These are phyloP conservation scores for Mycosphaerella sp. DNA, from an alignment of 2,329 filamentous ascomycete genomes.

Conservation along the genomic window DNA sequence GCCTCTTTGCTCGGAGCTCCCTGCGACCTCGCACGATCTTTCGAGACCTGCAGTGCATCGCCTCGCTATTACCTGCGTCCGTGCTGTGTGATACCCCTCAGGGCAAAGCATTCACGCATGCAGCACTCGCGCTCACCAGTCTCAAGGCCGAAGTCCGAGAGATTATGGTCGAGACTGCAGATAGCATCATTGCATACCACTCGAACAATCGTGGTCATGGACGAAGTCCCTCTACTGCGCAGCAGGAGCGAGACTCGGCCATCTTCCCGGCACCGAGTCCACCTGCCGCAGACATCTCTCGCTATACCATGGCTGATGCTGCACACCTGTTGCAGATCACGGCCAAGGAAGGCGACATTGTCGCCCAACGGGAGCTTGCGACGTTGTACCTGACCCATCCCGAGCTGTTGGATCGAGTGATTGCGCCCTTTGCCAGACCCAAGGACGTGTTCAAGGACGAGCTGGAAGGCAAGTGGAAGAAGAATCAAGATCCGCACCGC, in stretches of 20 bases:
- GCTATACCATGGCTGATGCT: constrained; percentile 70
- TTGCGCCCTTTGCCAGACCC: constrained; percentile 75
- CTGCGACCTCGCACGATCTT: constrained; percentile 45
- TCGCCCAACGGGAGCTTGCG: constrained; percentile 85
- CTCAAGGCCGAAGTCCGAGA: constrained; percentile 82
- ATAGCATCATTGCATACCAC: constrained; percentile 62
- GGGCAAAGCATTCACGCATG: constrained; percentile 82
- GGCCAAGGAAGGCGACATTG: constrained; percentile 82
- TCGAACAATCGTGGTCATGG: constrained; percentile 53
- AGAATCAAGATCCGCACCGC: constrained; percentile 54
- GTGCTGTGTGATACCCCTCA: constrained; percentile 50
- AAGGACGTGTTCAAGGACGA: constrained; percentile 86
- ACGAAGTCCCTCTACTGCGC: constrained; percentile 29
- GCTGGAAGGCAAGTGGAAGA: constrained; percentile 61
- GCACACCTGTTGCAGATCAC: constrained; percentile 88
- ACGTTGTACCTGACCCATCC: constrained; percentile 91
- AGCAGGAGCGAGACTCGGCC: constrained; percentile 31
- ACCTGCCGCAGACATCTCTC: constrained; percentile 41
- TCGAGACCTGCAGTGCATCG: constrained; percentile 50
- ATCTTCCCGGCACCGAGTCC: constrained; percentile 27
- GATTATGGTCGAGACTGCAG: constrained; percentile 71
- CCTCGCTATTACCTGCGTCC: constrained; percentile 53
- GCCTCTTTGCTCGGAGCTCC: constrained; percentile 40
- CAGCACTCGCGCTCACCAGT: constrained; percentile 77
- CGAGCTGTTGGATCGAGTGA: constrained; percentile 71